These are phyloP conservation scores for Colletotrichum sojae DNA, from an alignment of 2,329 filamentous ascomycete species.

Conservation along the genomic window DNA sequence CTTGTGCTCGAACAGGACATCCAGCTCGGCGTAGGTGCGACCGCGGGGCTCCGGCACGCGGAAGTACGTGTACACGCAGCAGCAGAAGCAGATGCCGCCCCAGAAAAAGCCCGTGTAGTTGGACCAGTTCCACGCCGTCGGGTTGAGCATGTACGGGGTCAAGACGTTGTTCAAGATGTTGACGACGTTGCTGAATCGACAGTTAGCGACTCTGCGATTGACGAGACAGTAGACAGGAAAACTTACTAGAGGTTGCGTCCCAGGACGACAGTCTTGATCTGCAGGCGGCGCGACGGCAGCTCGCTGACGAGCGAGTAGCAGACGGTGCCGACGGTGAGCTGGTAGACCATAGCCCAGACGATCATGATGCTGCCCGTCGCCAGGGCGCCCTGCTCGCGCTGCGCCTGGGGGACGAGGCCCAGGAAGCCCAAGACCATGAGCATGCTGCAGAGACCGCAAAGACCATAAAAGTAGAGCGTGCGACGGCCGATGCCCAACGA, in stretches of 20 bases:
- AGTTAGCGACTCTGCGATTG: constrained; percentile 10
- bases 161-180: constrained; percentile 86
- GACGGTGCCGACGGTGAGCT: constrained; percentile 89
- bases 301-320: constrained; percentile 92
- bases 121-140: constrained; percentile 87
- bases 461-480: constrained; percentile 81
- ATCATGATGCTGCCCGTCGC: constrained; percentile 91
- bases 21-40: constrained; percentile 87
- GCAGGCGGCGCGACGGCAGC: constrained; percentile 83
- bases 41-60: constrained; percentile 84
- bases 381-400: constrained; percentile 74
- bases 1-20: constrained; percentile 83
- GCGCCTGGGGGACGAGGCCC: constrained; percentile 75
- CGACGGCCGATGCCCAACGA: constrained; percentile 81
- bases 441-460: constrained; percentile 81
- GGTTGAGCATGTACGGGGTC: constrained; percentile 95
- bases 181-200: constrained; percentile 75
- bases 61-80: constrained; percentile 87
- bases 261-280: constrained; percentile 93
- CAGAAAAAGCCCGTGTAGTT: constrained; percentile 93
- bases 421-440: constrained; percentile 88
- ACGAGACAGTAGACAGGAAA: constrained; percentile 29
- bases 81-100: constrained; percentile 84
- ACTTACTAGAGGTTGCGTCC: constrained; percentile 81
- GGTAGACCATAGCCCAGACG: constrained; percentile 85